These are phyloP conservation scores for Ogataea dorogensis DNA, from an alignment of 805 yeast genomes.

Conservation along the genomic window DNA sequence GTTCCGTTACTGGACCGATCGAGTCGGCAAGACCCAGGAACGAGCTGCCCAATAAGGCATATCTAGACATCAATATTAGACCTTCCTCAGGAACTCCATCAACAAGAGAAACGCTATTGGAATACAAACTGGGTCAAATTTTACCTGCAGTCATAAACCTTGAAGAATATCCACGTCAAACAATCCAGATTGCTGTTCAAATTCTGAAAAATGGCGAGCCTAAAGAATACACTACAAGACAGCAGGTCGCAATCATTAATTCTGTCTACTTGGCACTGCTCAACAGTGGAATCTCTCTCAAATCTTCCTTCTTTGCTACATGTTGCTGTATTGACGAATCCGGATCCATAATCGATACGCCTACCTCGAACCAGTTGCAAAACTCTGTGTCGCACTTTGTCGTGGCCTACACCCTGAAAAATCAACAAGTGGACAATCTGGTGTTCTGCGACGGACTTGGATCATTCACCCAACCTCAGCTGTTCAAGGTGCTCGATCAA, in stretches of 20 bases:
- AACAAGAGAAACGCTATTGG: constrained; percentile 73
- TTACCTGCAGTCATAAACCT: constrained; percentile 60
- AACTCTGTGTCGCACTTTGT: constrained; percentile 60
- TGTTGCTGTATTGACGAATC: constrained; percentile 33
- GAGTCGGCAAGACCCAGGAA: constrained; percentile 74
- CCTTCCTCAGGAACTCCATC: constrained; percentile 75
- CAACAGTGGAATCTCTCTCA: constrained; percentile 75
- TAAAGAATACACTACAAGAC: constrained; percentile 39
- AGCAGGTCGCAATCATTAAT: constrained; percentile 69
- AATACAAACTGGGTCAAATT: constrained; percentile 64
- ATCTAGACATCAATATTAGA: constrained; percentile 72
- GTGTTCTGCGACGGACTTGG: constrained; percentile 76
- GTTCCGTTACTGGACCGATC: constrained; percentile 88
- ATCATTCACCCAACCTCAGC: constrained; percentile 53
- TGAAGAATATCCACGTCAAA: constrained; percentile 73
- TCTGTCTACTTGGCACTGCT: constrained; percentile 70
- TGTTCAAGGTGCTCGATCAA: constrained; percentile 50
- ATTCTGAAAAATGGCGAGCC: constrained; percentile 53
- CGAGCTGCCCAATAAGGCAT: constrained; percentile 76
- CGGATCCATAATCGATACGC: constrained; percentile 40
- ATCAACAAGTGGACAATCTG: constrained; percentile 51
- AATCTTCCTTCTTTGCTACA: constrained; percentile 58
- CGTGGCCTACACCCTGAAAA: constrained; percentile 55
- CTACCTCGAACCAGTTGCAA: constrained; percentile 44
- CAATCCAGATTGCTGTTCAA: constrained; percentile 68